Percentiles rank a stretch among this genome's conserved stretches.
phyloP scores from a whole-genome alignment of 2,329 filamentous ascomycete species.

The Phaeoacremonium minimum region DNA sequence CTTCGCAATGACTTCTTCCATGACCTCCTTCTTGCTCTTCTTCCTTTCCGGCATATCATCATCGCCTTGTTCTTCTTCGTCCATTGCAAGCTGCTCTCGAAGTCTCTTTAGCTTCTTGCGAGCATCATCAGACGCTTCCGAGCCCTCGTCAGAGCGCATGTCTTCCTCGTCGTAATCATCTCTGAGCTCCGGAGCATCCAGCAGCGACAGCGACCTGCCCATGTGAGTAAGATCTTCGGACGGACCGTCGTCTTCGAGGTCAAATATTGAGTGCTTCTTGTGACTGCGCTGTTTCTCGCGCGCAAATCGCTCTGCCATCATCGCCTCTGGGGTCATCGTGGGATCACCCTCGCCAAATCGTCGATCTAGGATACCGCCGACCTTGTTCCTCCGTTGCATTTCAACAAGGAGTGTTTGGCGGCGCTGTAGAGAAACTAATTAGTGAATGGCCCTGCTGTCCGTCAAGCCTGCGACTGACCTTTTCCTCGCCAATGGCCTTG shows the following conservation, averaged over 20 bases:
- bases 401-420: slow-evolving; percentile 82
- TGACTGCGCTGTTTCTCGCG: slow-evolving; percentile 76
- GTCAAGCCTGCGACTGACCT: slow-evolving; percentile 53
- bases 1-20: slow-evolving; percentile 97
- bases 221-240: slow-evolving; percentile 74
- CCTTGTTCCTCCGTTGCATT: slow-evolving; percentile 83
- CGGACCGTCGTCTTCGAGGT: slow-evolving; percentile 79
- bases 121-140: slow-evolving; percentile 50
- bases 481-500: slow-evolving; percentile 83
- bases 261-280: slow-evolving; percentile 78
- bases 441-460: too few relatives aligned
- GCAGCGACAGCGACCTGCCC: slow-evolving; percentile 68
- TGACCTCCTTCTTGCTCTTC: slow-evolving; percentile 94
- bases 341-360: slow-evolving; percentile 96
- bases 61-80: slow-evolving; percentile 42
- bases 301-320: slow-evolving; percentile 86
- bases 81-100: slow-evolving; percentile 36
- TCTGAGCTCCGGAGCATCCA: slow-evolving; percentile 43
- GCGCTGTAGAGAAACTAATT: too few relatives aligned
- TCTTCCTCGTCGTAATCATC: slow-evolving; percentile 83
- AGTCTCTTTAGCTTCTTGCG: slow-evolving; percentile 52
- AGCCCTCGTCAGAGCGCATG: slow-evolving; percentile 56
- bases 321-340: slow-evolving; percentile 88
- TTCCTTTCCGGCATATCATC: slow-evolving; percentile 70
- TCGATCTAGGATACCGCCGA: slow-evolving; percentile 86